Evolutionary conservation across 805 yeast genomes (phyloP).

Genomic region (Wickerhamomyces kurtzmanii): DNA sequence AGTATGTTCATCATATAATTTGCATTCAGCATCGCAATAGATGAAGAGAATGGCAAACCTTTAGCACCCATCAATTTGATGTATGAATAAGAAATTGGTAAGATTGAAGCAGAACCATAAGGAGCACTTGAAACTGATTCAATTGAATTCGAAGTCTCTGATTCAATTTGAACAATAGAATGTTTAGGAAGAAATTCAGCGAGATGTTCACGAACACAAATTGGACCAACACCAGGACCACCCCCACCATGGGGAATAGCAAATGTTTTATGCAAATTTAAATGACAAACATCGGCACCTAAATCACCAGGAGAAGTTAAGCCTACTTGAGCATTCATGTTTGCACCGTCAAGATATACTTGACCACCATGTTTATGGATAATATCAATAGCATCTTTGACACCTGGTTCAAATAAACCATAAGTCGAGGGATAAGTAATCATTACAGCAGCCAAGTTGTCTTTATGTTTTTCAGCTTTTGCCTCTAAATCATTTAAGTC

Average conservation of each 20-base stretch:
- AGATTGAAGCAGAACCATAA: slow-evolving; percentile 87
- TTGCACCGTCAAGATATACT: slow-evolving; percentile 97
- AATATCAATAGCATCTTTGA: slow-evolving; percentile 73
- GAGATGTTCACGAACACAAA: slow-evolving; percentile 80
- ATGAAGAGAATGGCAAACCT: slow-evolving; percentile 79
- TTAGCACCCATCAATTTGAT: slow-evolving; percentile 87
- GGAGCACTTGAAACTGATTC: slow-evolving; percentile 87
- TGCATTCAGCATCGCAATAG: slow-evolving; percentile 88
- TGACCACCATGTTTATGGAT: slow-evolving; percentile 88
- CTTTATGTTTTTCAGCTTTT: slow-evolving; percentile 63
- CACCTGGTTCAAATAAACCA: slow-evolving; percentile 92
- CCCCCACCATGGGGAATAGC: slow-evolving; percentile 99
- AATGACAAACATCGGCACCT: slow-evolving; percentile 97
- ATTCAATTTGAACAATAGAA: slow-evolving; percentile 39
- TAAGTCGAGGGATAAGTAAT: slow-evolving; percentile 96
- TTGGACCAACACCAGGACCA: slow-evolving; percentile 99
- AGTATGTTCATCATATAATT: slow-evolving; percentile 87
- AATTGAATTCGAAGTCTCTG: slow-evolving; percentile 38
- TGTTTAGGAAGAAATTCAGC: slow-evolving; percentile 79
- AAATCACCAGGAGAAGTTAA: slow-evolving; percentile 94
- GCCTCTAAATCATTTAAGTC: slow-evolving; percentile 66
- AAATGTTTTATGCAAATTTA: slow-evolving; percentile 94
- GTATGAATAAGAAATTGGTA: slow-evolving; percentile 91
- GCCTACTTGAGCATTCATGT: slow-evolving; percentile 99
- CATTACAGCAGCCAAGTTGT: slow-evolving; percentile 83